Percentiles rank a stretch among this genome's conserved stretches.
These are phyloP conservation scores for Blepharisma undulans DNA, from an alignment of 169 alveolate genomes.

Conservation along the genomic window DNA sequence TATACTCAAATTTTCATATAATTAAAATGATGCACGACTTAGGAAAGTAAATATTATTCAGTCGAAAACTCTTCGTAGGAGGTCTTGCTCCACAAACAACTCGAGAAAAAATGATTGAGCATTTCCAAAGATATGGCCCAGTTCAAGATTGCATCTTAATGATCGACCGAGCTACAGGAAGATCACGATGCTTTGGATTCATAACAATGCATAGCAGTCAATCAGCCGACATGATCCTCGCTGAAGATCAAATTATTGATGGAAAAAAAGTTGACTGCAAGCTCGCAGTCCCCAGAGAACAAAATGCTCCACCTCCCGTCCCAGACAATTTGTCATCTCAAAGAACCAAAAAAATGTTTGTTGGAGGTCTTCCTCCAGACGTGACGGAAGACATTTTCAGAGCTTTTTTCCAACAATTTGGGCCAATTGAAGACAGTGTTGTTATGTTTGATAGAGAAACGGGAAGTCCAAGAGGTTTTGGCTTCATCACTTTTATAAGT, in stretches of 20 bases:
- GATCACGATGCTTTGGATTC: constrained; percentile 79
- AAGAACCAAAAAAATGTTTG: constrained; percentile 79
- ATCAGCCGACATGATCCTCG: constrained; percentile 40
- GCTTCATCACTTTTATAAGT: constrained; percentile 61
- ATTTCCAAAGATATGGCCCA: constrained; percentile 56
- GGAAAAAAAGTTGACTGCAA: constrained; percentile 65
- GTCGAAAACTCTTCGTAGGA: constrained; percentile 61
- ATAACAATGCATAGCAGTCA: constrained; percentile 54
- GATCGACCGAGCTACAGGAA: constrained; percentile 73
- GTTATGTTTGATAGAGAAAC: constrained; percentile 78
- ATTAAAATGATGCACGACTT: neutral
- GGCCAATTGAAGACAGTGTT: constrained; percentile 65
- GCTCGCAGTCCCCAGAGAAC: constrained; percentile 52
- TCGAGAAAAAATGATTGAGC: constrained; percentile 45
- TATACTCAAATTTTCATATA: neutral
- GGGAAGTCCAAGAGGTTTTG: constrained; percentile 78
- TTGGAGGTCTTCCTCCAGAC: constrained; percentile 90
- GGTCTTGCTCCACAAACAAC: constrained; percentile 65
- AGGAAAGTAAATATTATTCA: neutral
- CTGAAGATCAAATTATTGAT: constrained; percentile 43
- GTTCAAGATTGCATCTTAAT: constrained; percentile 66
- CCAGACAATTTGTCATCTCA: neutral
- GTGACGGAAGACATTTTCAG: constrained; percentile 77
- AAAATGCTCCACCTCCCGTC: neutral
- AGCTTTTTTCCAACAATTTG: constrained; percentile 72